Evolutionary conservation across 148 eudicot genomes (phyloP), one percentile per base, ranked within the genome.

Genomic region (Vaccinium vitisidaea): DNA sequence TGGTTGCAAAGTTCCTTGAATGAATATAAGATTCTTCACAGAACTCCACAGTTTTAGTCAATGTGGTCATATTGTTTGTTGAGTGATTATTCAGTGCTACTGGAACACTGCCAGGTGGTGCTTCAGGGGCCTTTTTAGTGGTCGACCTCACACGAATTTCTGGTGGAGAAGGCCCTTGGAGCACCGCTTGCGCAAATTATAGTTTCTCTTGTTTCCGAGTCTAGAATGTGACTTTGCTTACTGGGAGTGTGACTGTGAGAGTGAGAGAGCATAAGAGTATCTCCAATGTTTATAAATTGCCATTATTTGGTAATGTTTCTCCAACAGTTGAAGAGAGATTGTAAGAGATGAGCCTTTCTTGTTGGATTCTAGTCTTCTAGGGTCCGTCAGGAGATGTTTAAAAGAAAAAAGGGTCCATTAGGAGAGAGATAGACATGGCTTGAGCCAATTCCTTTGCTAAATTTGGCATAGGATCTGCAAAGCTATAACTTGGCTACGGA

Each of bases 11-110:
- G 23, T 23, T 65, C 36, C 18, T 27, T 27, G 71, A 23, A 43
- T 12, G 16, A 2, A 46, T 50, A 59, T n/a, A 4, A 21, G 15
- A 81, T 43, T 69, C 84, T 82, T 69, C 32, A 25, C 50, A 48
- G 63, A 67, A 82, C 27, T 67, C 14, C 84, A 50, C 58, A 69
- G n/a, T 80, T 27, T 43, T 27, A 19, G 77, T 69, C 76, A 25
- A 82, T 48, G 84, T 59, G 27, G 48, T 69, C 77, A 77, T 77
- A 50, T 12, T 23, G 58, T 25, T 11, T 50, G 55, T 36, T 36
- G 39, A 36, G 39, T 36, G 2, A 36, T 36, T 36, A 36, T 36
- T 36, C 39, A 36, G 39, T 36, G 39, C 39, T 36, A 36, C 39
- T 2, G 3, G 3, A 36, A 36, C 39, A 36, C 39, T 36, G 3